Conservation (phyloP, 345 rosid genomes). For the Pistacia vera region DNA sequence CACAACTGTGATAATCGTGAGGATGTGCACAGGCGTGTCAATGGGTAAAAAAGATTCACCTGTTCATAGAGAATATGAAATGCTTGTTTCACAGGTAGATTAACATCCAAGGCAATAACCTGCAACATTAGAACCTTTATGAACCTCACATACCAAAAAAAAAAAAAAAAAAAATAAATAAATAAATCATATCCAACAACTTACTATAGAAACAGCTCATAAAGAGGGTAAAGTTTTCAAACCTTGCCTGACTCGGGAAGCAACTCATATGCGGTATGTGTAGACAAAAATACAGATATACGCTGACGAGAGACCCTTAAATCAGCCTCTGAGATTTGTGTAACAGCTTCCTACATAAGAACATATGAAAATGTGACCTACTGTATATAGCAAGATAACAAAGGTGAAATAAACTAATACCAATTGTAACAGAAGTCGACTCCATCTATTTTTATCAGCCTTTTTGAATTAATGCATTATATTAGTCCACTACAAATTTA, state of each 20-base stretch:
- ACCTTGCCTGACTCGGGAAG: constrained; percentile 99
- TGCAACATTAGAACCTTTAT: constrained; percentile 28
- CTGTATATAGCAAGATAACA: not conserved
- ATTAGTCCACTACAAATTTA: not conserved
- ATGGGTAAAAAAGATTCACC: constrained; percentile 45
- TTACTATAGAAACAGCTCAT: constrained; percentile 21
- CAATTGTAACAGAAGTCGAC: not conserved
- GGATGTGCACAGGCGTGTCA: not conserved
- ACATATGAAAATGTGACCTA: constrained; percentile 28
- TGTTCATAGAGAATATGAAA: constrained; percentile 95
- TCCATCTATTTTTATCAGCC: not conserved
- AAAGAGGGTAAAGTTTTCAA: constrained; percentile 46
- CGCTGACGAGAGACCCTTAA: constrained; percentile 73
- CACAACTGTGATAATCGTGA: not conserved
- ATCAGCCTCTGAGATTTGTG: constrained; percentile 64
- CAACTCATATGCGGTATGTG: constrained; percentile 86
- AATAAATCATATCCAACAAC: not conserved
- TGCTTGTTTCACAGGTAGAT: constrained; percentile 96
- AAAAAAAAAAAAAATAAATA: too few species aligned
- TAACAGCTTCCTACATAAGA: constrained; percentile 47
- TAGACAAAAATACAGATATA: constrained; percentile 67
- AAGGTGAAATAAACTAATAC: not conserved
- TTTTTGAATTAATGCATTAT: not conserved
- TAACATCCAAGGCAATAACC: constrained; percentile 94
- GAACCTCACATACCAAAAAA: not conserved